Base-by-base conservation (phyloP, 306 rosid genomes). In the Calophaca sinica region DNA sequence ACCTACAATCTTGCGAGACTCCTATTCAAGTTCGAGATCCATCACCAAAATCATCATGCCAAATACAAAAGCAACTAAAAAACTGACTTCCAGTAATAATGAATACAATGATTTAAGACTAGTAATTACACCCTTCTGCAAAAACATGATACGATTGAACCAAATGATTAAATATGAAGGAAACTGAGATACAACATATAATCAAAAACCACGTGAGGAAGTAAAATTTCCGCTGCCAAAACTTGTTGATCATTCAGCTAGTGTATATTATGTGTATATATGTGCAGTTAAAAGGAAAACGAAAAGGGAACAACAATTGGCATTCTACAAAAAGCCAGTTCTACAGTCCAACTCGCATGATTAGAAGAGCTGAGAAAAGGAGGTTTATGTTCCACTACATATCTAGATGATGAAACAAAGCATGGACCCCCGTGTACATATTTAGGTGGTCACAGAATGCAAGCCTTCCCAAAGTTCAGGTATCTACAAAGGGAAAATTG, bases 401-500 rank as follows among this genome's bases (percentile, higher is more conserved):
- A 36, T 20, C 26, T 36, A 36, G 5, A 36, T 36, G 5, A 36
- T 36, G 5, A 36, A 36, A 36, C 41, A 36, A 38, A 38, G 42
- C 7, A 38, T 38, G 42, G 7, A 38, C 64, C 69, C 84, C 77
- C 58, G 74, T 62, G 67, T 73, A 60, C 65, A 75, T 8, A 71
- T 64, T 68, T 8, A 52, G 55, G 57, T 28, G 26, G 63, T 7
- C 2, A 12, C 46, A 39, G 35, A 64, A 52, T 52, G 44, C 62
- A 66, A 62, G 71, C 51, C 57, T 79, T 76, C 61, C 60, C 69
- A 77, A 75, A 59, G 82, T 83, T 72, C 75, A 86, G 46, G 81
- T 83, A 83, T 81, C 85, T 81, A 77, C 88, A 83, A 77, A 29
- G 73, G 78, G 57, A 78, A 82, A 79, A 69, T 58, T 67, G 51